Base-by-base conservation (phyloP, 2,329 filamentous ascomycete genomes). In the Aphanocladium album region DNA sequence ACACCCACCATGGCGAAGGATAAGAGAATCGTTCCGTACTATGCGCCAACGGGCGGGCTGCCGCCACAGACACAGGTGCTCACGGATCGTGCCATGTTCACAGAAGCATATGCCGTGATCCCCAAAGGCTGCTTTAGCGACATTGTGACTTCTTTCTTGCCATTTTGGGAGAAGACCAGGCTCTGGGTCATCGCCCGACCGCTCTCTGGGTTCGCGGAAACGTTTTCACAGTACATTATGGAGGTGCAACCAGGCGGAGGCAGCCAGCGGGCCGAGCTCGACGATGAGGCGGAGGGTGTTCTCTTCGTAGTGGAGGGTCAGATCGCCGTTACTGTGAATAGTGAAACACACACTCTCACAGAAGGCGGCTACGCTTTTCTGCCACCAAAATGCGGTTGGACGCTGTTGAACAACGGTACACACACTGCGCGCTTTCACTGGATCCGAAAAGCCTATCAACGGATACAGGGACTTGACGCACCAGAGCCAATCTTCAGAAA, bases 231-330 rank as follows among this genome's bases (percentile, higher is more conserved):
- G 27, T 60, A 60, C 37, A 60, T 60, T 27, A 60, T 60, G 57
- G 57, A 60, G 37, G 57, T 60, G 8, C 57, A 60, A 23, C 57
- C 57, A 11, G 47, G 47, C 30, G 57, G 57, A 17, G 57, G 57
- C 7, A 60, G 57, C 37, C 39, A 53, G 12, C 57, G 70, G 7
- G 46, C 57, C 16, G 57, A 60, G n/a, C 30, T 60, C 33, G 57
- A 60, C 57, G 57, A 60, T 14, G n/a, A 5, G 2, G 57, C 57
- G 3, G 19, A 60, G 25, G 47, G 57, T 23, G 49, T 60, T 23
- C 43, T 60, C n/a, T 60, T 60, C 47, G 37, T 60, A 8, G 57
- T 60, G 7, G 57, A 60, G 57, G 57, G 57, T 14, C 30, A 53
- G n/a, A 47, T 60, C 21, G 53, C 33, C 14, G 47, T 60, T 47